phyloP scores from a whole-genome alignment of 371 early-diverging fungal genomes.

The Mycotypha africana region DNA sequence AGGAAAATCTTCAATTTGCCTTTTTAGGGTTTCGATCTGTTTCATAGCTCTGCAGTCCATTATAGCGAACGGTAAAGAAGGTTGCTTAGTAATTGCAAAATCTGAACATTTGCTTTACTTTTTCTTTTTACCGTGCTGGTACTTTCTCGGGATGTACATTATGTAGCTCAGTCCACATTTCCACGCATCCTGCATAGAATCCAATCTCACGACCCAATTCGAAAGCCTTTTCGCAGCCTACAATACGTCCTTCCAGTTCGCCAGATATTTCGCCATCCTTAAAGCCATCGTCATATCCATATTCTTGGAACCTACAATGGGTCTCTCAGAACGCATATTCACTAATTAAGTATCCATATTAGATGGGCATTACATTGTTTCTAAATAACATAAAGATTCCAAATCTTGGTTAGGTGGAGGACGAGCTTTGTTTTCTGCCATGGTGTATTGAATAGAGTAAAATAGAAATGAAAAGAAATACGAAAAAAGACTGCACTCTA shows the following conservation, averaged over 20 bases:
- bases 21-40: constrained; percentile 44
- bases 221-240: constrained; percentile 71
- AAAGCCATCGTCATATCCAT: constrained; percentile 63
- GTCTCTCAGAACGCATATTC: no score
- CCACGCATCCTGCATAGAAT: constrained; percentile 66
- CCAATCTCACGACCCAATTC: constrained; percentile 68
- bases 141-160: constrained; percentile 32
- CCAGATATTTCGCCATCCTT: constrained; percentile 59
- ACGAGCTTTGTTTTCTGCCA: constrained; percentile 3
- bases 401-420: constrained; percentile 38
- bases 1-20: constrained; percentile 49
- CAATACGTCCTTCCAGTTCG: constrained; percentile 63
- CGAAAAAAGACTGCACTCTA: no score
- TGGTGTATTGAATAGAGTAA: no score
- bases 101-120: no score
- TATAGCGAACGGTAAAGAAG: no score
- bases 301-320: constrained; percentile 63
- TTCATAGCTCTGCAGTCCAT: constrained; percentile 44
- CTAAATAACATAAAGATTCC: constrained; percentile 54
- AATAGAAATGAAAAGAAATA: no score
- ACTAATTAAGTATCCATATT: not conserved
- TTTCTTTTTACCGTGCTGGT: constrained; percentile 41
- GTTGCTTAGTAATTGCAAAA: no score
- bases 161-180: constrained; percentile 51
- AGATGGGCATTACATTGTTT: constrained; percentile 59